Base-by-base conservation (phyloP, 2,329 filamentous ascomycete species). In the Leptographium procerum region DNA sequence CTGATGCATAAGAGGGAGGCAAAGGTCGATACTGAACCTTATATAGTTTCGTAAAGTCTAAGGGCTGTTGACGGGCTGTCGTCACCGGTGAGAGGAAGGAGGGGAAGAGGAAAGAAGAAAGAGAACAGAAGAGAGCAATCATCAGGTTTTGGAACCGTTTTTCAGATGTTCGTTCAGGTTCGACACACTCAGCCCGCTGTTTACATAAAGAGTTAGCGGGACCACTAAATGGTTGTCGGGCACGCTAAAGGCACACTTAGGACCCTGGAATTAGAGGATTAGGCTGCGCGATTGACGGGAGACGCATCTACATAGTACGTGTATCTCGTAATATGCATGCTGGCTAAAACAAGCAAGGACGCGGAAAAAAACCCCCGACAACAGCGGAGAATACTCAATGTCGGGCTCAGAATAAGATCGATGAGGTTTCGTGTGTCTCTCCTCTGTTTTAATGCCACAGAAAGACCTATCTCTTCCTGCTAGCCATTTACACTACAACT, bases 131-230 rank as follows among this genome's bases (percentile, higher is more conserved):
- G 22, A 47, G 34, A 33, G 28, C 29, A 40, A 52, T 34, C 31
- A 59, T 47, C 52, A 50, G 55, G 51, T 51, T 40, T 31, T 60
- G 29, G 51, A 56, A 26, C 51, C 47, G 54, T 33, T 53, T 60
- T 62, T 47, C 28, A 31, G 58, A 62, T 59, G 52, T 51, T 56
- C 52, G 29, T 33, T 52, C 54, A 56, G 57, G 56, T 60, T 58
- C 55, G 55, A 50, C 55, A 61, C 59, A 55, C 57, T 58, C 55
- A 59, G 59, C 55, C 60, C 55, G 57, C 55, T 57, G 50, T 34
- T 50, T 34, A 36, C 26, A 34, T 29, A 55, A 48, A 54, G 57
- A 29, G 40, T 53, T 53, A 58, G 51, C 52, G 29, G 57, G 51
- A 56, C 55, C 24, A 26, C 28, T 45, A 47, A 58, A 58, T 57